Conservation (phyloP, 83 land plant species). For the Picea abies region DNA sequence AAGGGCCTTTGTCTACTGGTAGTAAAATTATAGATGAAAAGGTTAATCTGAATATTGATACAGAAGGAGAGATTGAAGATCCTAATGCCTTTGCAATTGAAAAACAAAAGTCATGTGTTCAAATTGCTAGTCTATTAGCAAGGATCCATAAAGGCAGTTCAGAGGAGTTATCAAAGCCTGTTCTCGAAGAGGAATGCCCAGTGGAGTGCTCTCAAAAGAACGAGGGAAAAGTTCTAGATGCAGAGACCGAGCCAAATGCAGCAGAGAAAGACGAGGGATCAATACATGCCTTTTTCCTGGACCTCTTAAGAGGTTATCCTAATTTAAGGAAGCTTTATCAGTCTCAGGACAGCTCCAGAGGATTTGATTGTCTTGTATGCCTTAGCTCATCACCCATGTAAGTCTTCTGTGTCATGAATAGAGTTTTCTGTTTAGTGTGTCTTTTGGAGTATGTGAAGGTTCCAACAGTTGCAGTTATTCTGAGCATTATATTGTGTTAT, state of each 20-base stretch:
- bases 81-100: neutral
- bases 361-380: conserved; percentile 14
- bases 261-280: neutral
- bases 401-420: conserved; percentile 1
- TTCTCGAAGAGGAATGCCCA: neutral
- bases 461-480: too few species aligned
- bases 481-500: too few species aligned
- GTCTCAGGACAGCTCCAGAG: neutral
- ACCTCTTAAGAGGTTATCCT: conserved; percentile 3
- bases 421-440: neutral
- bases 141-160: neutral
- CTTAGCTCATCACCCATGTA: conserved; percentile 12
- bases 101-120: conserved; percentile 1
- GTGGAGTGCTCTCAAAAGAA: conserved; percentile 3
- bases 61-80: conserved; percentile 7
- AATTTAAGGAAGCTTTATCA: conserved; percentile 13
- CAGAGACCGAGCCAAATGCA: conserved; percentile 4
- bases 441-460: neutral
- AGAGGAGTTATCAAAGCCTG: conserved; percentile 3
- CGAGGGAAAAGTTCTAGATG: neutral
- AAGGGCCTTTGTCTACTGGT: conserved; percentile 9
- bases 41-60: neutral
- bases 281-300: conserved; percentile 1
- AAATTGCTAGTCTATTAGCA: conserved; percentile 11
- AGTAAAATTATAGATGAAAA: conserved; percentile 7